Evolutionary conservation across 2,329 filamentous ascomycete species (phyloP), one percentile per base, ranked within the genome.

Genomic region (Ceratocystis alfenasii): DNA sequence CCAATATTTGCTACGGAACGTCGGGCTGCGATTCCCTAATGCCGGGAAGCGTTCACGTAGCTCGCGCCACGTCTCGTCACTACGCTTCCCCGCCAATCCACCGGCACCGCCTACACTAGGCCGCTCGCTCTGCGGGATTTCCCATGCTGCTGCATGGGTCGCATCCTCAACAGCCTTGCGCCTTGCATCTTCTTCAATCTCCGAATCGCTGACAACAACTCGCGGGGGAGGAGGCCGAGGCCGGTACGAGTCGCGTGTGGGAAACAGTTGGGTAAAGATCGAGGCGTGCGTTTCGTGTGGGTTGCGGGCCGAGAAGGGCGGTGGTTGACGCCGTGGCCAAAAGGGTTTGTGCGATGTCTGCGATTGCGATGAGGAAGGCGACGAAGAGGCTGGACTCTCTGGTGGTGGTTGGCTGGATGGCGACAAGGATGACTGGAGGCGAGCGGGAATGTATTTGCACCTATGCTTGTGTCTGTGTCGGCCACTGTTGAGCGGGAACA

Each of bases 181-280:
- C 25, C 48, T 48, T 1, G 60, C 64, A 1, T 44, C 41, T 17
- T 65, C 55, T 2, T 65, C 64, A 5, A 65, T 17, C 15, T 60
- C 55, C 28, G 36, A 55, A 30, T 65, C 64, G n/a, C 53, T 61
- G 8, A 46, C 45, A 12, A 28, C 36, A n/a, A 65, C 53, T 17
- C 53, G 50, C 30, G 65, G 65, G 22, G 50, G 50, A 5, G 65
- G 65, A 5, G 66, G 66, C 17, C 33, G 60, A 5, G 66, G 66
- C 3, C 64, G 57, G 33, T 67, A 67, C 5, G 63, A 64, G 28
- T 65, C 57, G 41, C 66, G 66, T 6, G 63, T 67, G 33, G 66
- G 66, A 30, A 68, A 68, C 25, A 68, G 53, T 10, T 68, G 66
- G 15, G 64, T 68, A 45, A 68, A 68, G 64, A 68, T 68, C 30